Evolutionary conservation across 78 protist species (phyloP).

Genomic region (Dictyostelium purpureum): DNA sequence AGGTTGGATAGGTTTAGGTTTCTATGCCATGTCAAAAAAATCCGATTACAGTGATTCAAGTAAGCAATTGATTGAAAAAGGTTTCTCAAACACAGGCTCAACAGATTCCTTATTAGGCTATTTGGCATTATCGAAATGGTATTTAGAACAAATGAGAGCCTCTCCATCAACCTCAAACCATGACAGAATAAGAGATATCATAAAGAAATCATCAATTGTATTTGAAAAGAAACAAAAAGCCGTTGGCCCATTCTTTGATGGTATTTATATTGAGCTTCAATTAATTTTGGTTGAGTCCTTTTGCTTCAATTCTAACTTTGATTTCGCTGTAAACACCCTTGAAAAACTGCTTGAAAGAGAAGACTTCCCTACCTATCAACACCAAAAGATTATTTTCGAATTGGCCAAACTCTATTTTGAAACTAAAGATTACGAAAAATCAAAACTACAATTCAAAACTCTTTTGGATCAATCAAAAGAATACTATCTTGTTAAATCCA

Average conservation of each 20-base stretch:
- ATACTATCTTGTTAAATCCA: neutral
- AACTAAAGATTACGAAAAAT: neutral
- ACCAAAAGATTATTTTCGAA: no score
- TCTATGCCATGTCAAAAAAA: neutral
- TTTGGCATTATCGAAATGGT: slow-evolving; percentile 17
- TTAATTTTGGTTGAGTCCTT: neutral
- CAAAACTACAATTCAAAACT: neutral
- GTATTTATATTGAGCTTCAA: slow-evolving; percentile 10
- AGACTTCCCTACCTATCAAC: no score
- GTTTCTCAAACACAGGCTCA: neutral
- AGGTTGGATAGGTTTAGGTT: slow-evolving; percentile 59
- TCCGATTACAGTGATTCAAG: neutral
- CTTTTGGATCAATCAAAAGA: neutral
- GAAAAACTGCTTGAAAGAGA: no score
- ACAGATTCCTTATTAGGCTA: slow-evolving; percentile 33
- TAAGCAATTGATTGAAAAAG: slow-evolving; percentile 20
- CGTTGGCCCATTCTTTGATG: neutral
- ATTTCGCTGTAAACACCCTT: neutral
- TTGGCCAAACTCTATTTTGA: slow-evolving; percentile 1
- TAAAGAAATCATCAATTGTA: neutral
- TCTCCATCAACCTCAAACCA: neutral
- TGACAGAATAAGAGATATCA: neutral
- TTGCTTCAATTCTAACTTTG: neutral
- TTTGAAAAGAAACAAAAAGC: neutral
- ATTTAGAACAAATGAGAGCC: neutral